Conservation (phyloP, 2,329 filamentous ascomycete genomes). For the Pestalotiopsis sp. region DNA sequence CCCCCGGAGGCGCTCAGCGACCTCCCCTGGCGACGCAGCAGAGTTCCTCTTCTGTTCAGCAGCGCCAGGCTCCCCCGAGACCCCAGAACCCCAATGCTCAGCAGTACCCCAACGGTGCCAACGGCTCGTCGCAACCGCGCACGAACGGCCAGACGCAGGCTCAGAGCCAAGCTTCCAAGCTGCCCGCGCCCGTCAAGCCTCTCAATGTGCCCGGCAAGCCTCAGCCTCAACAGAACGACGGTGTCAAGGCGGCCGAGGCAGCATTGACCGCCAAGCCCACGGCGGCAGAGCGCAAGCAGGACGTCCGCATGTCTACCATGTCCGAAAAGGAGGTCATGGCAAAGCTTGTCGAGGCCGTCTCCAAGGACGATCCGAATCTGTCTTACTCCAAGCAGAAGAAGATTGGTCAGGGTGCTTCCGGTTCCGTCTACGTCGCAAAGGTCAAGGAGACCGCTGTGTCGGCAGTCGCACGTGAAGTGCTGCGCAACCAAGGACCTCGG, state of each 20-base stretch:
- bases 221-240: conserved; percentile 56
- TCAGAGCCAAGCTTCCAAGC: conserved; percentile 44
- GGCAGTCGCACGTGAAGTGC: conserved; percentile 74
- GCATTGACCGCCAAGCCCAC: conserved; percentile 83
- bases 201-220: conserved; percentile 77
- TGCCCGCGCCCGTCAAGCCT: conserved; percentile 73
- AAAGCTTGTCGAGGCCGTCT: conserved; percentile 90
- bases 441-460: conserved; percentile 89
- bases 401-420: conserved; percentile 97
- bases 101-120: conserved; percentile 59
- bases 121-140: conserved; percentile 51
- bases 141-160: conserved; percentile 49
- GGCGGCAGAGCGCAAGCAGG: conserved; percentile 76
- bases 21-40: conserved; percentile 53
- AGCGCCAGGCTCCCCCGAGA: conserved; percentile 44
- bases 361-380: conserved; percentile 89
- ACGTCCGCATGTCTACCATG: conserved; percentile 98
- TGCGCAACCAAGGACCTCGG: conserved; percentile 77
- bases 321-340: conserved; percentile 97
- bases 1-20: conserved; percentile 50
- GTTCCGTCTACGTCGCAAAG: conserved; percentile 96
- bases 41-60: conserved; percentile 49
- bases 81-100: conserved; percentile 54
- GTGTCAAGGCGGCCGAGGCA: conserved; percentile 86
- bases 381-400: conserved; percentile 99